Conservation (phyloP, 1,284 basidiomycete species). For the Ustilago bromivora region DNA sequence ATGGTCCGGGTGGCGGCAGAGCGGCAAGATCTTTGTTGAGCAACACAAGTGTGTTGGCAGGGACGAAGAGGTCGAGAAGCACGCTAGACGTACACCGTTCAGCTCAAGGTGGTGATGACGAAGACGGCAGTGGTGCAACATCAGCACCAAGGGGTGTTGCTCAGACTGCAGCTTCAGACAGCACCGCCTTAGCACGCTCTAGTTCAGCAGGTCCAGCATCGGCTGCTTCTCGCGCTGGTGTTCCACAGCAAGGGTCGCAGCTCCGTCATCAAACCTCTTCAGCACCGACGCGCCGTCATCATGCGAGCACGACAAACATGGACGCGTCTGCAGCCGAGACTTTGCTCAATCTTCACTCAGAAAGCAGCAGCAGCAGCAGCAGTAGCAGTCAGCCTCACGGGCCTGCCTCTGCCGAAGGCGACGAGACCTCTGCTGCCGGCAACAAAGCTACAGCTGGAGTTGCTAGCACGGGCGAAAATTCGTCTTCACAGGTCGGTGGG, state of each 20-base stretch:
- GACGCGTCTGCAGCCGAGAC: slow-evolving; percentile 45
- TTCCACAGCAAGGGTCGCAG: background rate
- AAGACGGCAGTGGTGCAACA: background rate
- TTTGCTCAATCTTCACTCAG: slow-evolving; percentile 45
- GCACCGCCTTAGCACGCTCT: slow-evolving; percentile 5
- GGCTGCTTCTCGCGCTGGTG: background rate
- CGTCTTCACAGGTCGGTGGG: slow-evolving; percentile 10
- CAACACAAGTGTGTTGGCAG: slow-evolving; percentile 21
- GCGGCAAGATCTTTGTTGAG: slow-evolving; percentile 22
- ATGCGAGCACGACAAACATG: slow-evolving; percentile 24
- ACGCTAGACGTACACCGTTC: slow-evolving; percentile 16
- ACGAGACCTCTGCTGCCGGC: background rate
- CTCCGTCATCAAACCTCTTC: background rate
- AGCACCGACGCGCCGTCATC: slow-evolving; percentile 5
- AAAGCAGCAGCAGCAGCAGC: slow-evolving; percentile 5
- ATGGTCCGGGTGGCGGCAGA: slow-evolving; percentile 10
- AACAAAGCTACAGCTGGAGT: background rate
- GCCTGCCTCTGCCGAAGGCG: background rate
- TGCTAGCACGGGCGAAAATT: background rate
- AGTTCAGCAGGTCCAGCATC: slow-evolving; percentile 16
- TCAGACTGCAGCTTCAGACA: slow-evolving; percentile 11
- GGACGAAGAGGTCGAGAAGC: slow-evolving; percentile 39
- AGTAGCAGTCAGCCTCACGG: slow-evolving; percentile 7
- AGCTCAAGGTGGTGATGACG: slow-evolving; percentile 6
- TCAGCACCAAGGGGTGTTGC: slow-evolving; percentile 9